Evolutionary conservation across 1,284 basidiomycete species (phyloP).

Genomic region (Butyriboletus appendiculatus): DNA sequence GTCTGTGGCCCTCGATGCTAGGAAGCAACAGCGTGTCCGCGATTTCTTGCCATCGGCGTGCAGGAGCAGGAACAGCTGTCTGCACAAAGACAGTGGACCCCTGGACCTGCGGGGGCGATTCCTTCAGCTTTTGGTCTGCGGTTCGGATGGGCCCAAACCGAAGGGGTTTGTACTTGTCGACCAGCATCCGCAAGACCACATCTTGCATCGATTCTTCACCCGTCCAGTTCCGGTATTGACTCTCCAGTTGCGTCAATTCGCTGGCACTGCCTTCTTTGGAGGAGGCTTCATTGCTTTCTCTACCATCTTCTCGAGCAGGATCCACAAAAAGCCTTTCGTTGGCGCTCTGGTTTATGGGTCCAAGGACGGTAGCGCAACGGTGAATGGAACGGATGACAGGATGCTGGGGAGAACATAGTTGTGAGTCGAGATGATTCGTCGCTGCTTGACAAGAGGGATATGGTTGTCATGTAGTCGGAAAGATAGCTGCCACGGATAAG

Average conservation of each 20-base stretch:
- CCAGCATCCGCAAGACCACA: slow-evolving; percentile 80
- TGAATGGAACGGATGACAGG: slow-evolving; percentile 2
- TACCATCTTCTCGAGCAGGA: slow-evolving; percentile 57
- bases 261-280: background rate
- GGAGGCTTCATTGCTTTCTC: slow-evolving; percentile 25
- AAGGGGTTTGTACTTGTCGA: slow-evolving; percentile 84
- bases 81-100: slow-evolving; percentile 1
- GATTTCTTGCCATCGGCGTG: slow-evolving; percentile 11
- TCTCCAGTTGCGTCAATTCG: slow-evolving; percentile 37
- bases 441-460: background rate
- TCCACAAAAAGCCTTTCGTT: slow-evolving; percentile 65
- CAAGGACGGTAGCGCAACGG: background rate
- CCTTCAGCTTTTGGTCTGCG: slow-evolving; percentile 75
- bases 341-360: background rate
- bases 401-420: background rate
- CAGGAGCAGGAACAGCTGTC: background rate
- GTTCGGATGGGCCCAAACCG: slow-evolving; percentile 61
- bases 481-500: background rate
- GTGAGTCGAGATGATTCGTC: background rate
- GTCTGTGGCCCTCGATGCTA: slow-evolving; percentile 55
- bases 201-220: slow-evolving; percentile 76
- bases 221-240: slow-evolving; percentile 65
- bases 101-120: slow-evolving; percentile 41
- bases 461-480: background rate
- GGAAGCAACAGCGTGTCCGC: slow-evolving; percentile 52